Evolutionary conservation across 75 land plant genomes (phyloP).

Genomic region (Ceratopteris richardii): DNA sequence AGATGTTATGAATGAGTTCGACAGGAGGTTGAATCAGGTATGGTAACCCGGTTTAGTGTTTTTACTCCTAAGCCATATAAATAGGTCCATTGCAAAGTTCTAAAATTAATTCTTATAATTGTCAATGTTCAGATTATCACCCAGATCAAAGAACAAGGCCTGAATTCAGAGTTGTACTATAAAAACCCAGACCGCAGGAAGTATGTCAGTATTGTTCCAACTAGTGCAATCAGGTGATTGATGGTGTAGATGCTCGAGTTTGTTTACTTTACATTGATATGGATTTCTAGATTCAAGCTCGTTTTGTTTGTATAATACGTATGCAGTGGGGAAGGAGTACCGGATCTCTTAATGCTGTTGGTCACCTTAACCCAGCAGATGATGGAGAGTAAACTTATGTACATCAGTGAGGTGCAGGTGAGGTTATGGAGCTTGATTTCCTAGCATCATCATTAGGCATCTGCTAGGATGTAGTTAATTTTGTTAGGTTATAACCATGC

Average conservation of each 20-base stretch:
- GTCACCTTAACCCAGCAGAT: constrained; percentile 85
- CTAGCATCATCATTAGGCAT: background rate
- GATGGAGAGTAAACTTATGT: constrained; percentile 89
- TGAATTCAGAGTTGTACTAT: constrained; percentile 89
- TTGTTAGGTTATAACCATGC: background rate
- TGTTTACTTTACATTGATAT: background rate
- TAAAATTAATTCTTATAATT: too few species aligned
- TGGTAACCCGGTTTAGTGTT: too few species aligned
- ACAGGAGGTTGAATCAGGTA: constrained; percentile 61
- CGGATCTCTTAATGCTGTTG: constrained; percentile 77
- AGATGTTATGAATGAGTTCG: constrained; percentile 80
- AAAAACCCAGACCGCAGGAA: constrained; percentile 80
- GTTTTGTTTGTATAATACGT: constrained; percentile 4
- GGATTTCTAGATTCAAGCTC: background rate
- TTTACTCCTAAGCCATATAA: too few species aligned
- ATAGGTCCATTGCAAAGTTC: too few species aligned
- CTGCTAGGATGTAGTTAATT: background rate
- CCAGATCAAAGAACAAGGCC: constrained; percentile 84
- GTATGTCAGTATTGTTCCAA: constrained; percentile 85
- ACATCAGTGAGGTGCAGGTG: constrained; percentile 80
- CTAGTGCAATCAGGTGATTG: constrained; percentile 83
- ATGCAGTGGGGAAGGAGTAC: constrained; percentile 96
- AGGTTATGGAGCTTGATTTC: background rate
- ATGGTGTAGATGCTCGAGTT: background rate
- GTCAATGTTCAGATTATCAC: constrained; percentile 70